Evolutionary conservation across 1,139 yeast genomes (phyloP), one percentile per base, ranked within the genome.

Genomic region (Hyphopichia fennica): DNA sequence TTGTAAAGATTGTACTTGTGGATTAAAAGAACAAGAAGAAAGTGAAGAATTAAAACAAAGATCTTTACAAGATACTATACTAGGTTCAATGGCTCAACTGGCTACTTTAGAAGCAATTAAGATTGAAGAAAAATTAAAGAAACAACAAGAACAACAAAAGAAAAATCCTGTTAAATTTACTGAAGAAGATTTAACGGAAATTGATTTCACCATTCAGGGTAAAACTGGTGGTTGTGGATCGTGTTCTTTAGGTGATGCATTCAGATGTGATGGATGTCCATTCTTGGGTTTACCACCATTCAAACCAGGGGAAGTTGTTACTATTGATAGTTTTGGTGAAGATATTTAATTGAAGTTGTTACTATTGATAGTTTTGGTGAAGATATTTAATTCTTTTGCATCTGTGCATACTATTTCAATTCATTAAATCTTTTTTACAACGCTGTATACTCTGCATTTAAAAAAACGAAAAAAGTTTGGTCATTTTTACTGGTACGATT

Each of bases 251-350:
- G 99, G 99, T 33, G 99, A 93, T 64, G 99, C 99, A 0, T 93
- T 93, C 69, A 75, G 99, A 58, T 93, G 99, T 65, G 96, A 91
- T 55, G 97, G 98, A 3, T 93, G 99, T 67, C 99, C 99, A 35
- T 95, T 83, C 65, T 72, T 93, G 53, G 99, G 99, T 0, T 75
- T 95, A 44, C 99, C 99, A 9, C 97, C 99, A 4, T 93, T 93
- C 77, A 90, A 89, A 68, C 98, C 98, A 0, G 99, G 99, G 39
- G 95, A 93, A 66, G 84, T 71, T 15, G 66, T 79, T 29, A 75
- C 79, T 6, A 63, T 79, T 43, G 82, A 75, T 49, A 65, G 71
- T 33, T 71, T 78, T 51, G 83, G 78, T 38, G 83, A 78, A 43
- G 77, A 72, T 48, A 62, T 69, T 45, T 69, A 57, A n/a, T n/a